Conservation (phyloP, 805 yeast species). For the Clavispora asparagi region DNA sequence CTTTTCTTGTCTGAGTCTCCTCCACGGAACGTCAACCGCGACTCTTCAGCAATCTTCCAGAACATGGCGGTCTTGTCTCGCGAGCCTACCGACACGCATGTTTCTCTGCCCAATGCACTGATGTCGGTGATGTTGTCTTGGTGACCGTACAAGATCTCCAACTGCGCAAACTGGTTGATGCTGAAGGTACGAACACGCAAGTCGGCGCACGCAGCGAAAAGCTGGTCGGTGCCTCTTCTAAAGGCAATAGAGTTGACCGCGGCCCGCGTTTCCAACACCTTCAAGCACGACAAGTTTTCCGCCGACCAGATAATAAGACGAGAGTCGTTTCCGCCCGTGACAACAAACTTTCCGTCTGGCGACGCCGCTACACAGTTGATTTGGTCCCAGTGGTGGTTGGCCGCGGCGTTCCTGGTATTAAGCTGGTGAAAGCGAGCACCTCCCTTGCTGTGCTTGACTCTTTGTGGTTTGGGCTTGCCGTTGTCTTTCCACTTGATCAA, state of each 20-base stretch:
- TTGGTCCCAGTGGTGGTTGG: conserved; percentile 73
- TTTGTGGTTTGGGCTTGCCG: conserved; percentile 46
- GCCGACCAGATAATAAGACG: conserved; percentile 82
- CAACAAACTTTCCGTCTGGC: conserved; percentile 82
- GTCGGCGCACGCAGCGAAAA: conserved; percentile 92
- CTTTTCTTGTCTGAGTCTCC: conserved; percentile 58
- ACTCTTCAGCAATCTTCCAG: conserved; percentile 96
- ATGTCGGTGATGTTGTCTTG: conserved; percentile 86
- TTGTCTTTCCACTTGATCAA: conserved; percentile 76
- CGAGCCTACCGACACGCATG: conserved; percentile 94
- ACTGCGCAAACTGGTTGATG: conserved; percentile 78
- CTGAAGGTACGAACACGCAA: conserved; percentile 84
- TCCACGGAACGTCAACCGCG: conserved; percentile 88
- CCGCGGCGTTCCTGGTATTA: conserved; percentile 42
- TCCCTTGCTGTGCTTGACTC: conserved; percentile 61
- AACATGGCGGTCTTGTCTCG: conserved; percentile 92
- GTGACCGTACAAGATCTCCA: conserved; percentile 92
- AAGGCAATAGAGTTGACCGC: conserved; percentile 69
- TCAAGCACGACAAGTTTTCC: conserved; percentile 68
- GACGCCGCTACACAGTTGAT: conserved; percentile 76
- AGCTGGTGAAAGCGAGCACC: conserved; percentile 42
- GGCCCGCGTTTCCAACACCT: conserved; percentile 75
- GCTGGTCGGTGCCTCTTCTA: conserved; percentile 74
- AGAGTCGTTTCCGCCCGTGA: conserved; percentile 85
- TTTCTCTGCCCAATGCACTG: conserved; percentile 74